These are phyloP conservation scores for Chlamydomonas schloesseri DNA, from an alignment of 139 green algal species.

Conservation along the genomic window DNA sequence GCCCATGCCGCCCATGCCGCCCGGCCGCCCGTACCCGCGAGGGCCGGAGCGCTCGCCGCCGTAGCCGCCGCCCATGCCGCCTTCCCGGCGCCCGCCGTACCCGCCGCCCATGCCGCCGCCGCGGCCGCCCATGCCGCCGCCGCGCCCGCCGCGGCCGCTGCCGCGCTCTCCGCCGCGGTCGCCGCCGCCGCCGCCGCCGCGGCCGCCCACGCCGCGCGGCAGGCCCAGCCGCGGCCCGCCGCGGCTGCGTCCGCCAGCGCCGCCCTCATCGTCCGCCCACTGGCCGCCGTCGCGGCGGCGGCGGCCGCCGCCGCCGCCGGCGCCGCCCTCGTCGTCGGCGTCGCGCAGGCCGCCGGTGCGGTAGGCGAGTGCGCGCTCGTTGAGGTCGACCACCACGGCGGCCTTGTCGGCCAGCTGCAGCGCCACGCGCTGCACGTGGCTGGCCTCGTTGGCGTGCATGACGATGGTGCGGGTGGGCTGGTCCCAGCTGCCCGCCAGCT, in stretches of 20 bases:
- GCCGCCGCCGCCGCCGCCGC: slow-evolving; percentile 47
- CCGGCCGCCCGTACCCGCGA: slow-evolving; percentile 17
- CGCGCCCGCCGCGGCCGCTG: slow-evolving; percentile 48
- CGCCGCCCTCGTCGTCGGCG: slow-evolving; percentile 61
- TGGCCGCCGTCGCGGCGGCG: slow-evolving; percentile 23
- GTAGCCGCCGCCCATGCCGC: slow-evolving; percentile 42
- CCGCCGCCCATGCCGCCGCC: slow-evolving; percentile 51
- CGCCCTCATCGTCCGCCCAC: slow-evolving; percentile 46
- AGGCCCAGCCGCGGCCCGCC: neutral
- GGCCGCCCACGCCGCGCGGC: neutral
- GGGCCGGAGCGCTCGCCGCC: neutral
- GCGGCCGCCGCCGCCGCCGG: slow-evolving; percentile 26
- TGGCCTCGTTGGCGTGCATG: slow-evolving; percentile 88
- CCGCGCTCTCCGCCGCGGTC: slow-evolving; percentile 45
- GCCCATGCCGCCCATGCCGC: slow-evolving; percentile 32
- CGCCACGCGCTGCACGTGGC: slow-evolving; percentile 83
- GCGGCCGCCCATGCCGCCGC: slow-evolving; percentile 43
- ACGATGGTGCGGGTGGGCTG: slow-evolving; percentile 94
- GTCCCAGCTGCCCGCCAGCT: slow-evolving; percentile 93
- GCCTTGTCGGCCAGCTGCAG: slow-evolving; percentile 86
- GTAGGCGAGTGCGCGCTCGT: slow-evolving; percentile 92
- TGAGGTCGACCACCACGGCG: slow-evolving; percentile 92
- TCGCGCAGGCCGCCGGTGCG: slow-evolving; percentile 78
- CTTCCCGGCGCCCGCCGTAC: slow-evolving; percentile 2
- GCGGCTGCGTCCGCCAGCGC: slow-evolving; percentile 16